Evolutionary conservation across 75 land plant genomes (phyloP).

Genomic region (Cryptomeria japonica): DNA sequence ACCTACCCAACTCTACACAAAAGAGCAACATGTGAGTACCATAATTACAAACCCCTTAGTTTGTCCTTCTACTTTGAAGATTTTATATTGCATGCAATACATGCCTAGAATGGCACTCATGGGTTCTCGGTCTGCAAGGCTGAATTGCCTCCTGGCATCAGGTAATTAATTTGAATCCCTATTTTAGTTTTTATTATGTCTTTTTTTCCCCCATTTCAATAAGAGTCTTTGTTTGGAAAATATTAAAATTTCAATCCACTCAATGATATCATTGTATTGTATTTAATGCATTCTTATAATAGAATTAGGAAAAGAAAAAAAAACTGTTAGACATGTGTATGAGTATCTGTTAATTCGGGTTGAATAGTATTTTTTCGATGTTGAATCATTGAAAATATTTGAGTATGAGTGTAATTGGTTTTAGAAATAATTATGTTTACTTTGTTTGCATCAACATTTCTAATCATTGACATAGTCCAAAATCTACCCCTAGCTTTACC

Average conservation of each 20-base stretch:
- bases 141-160: conserved; percentile 14
- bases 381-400: too few species aligned
- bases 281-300: neutral
- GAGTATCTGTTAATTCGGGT: neutral
- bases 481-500: too few species aligned
- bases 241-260: neutral
- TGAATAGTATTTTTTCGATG: neutral
- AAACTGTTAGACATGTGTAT: neutral
- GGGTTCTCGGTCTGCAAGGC: conserved; percentile 11
- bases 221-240: neutral
- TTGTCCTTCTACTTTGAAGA: conserved; percentile 15
- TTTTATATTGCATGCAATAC: conserved; percentile 6
- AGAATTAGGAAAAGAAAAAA: neutral
- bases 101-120: conserved; percentile 20
- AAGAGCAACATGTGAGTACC: conserved; percentile 12
- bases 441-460: too few species aligned
- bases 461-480: too few species aligned
- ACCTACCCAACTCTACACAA: conserved; percentile 1
- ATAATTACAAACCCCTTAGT: conserved; percentile 13
- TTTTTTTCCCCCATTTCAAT: neutral
- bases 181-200: too few species aligned
- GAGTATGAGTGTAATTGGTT: too few species aligned
- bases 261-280: neutral
- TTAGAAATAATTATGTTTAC: too few species aligned
- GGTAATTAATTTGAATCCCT: neutral